Conservation (phyloP, 2,329 filamentous ascomycete species). For the Microdochium bolleyi region DNA sequence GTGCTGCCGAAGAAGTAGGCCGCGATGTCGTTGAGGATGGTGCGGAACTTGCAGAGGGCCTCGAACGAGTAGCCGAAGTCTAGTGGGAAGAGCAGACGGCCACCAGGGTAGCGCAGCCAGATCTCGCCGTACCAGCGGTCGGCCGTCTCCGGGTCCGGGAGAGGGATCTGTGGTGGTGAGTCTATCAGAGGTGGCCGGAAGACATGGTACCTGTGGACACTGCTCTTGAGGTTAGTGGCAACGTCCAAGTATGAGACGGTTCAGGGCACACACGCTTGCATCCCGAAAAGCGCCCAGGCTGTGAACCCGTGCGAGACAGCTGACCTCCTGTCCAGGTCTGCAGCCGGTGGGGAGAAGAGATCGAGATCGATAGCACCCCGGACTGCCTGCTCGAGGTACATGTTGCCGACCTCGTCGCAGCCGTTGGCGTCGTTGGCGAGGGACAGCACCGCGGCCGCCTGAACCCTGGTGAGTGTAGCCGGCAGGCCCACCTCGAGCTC, state of each 20-base stretch:
- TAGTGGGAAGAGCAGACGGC: background rate
- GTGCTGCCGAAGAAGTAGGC: slow-evolving; percentile 8
- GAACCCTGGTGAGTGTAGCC: slow-evolving; percentile 22
- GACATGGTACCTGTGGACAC: background rate
- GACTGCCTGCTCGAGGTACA: slow-evolving; percentile 21
- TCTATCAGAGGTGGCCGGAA: background rate
- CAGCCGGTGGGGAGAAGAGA: slow-evolving; percentile 14
- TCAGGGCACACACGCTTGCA: background rate
- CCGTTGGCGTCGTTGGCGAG: slow-evolving; percentile 22
- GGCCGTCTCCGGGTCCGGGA: background rate
- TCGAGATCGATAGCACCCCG: slow-evolving; percentile 20
- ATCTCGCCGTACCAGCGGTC: background rate
- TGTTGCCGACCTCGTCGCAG: slow-evolving; percentile 26
- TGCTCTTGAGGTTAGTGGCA: background rate
- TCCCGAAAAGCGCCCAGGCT: background rate
- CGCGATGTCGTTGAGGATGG: slow-evolving; percentile 16
- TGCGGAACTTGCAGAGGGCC: slow-evolving; percentile 13
- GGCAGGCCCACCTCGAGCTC: slow-evolving; percentile 17
- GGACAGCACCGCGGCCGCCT: slow-evolving; percentile 21
- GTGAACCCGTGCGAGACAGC: background rate
- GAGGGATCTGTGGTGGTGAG: background rate
- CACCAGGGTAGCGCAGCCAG: background rate
- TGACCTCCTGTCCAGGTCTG: background rate
- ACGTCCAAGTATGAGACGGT: background rate
- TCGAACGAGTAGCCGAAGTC: background rate